Base-by-base conservation (phyloP, 2,329 filamentous ascomycete species). In the Pezicula radicicola region DNA sequence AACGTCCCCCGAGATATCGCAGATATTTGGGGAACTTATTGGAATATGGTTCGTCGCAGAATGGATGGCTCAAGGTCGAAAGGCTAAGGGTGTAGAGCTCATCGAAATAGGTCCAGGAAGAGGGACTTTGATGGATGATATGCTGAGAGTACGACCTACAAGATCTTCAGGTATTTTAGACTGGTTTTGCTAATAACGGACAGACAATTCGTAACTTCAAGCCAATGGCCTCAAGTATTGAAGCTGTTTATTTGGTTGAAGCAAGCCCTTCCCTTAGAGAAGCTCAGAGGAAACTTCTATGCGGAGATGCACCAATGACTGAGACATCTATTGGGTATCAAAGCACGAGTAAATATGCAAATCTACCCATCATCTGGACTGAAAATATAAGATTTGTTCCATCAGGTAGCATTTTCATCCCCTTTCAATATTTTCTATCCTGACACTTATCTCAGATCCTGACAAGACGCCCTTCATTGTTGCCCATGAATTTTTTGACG, bases 401-500 rank as follows among this genome's bases (percentile, higher is more conserved):
- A 47, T 55, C 51, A 44, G 46, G 53, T 59, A 55, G 56, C 13
- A 41, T 2, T 13, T 18, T 36, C 15, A 39, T 25, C 39, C 18
- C 9, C 42, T 33, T 25, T 18, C 19, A 25, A 15, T 27, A 27
- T 9, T 41, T 18, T 15, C 8, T 28, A 35, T 48, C 33, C 52
- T 54, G 19, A 54, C 43, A 27, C 45, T 21, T 46, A n/a, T 12
- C 25, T 47, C 59, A 86, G 84, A 82, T 55, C 72, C 83, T 19
- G 78, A 80, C 54, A 89, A 88, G 66, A 89, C 85, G 19, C 93
- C 94, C 1, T 95, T 97, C 69, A 96, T 99, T 55, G 83, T 97
- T 46, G 94, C 94, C 4, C 94, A 99, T 68, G 94, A 99, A 68
- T 97, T 99, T 77, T 99, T 99, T 73, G 94, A 99, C 62, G 94